phyloP scores from a whole-genome alignment of 2,329 filamentous ascomycete species.

The Trichocomaceae sp. region DNA sequence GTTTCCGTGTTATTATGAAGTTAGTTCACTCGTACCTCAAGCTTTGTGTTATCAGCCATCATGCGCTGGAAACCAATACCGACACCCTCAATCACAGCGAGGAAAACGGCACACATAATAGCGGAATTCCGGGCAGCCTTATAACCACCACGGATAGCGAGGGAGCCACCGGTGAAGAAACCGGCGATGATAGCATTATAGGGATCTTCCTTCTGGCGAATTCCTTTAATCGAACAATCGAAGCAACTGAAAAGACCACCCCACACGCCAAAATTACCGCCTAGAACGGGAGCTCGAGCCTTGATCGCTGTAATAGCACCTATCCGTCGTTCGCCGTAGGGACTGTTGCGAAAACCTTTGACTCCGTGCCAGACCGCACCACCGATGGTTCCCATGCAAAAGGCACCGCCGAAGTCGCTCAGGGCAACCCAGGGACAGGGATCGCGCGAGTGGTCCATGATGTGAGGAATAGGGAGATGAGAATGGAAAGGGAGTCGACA shows the following conservation, averaged over 20 bases:
- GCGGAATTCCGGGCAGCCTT: constrained; percentile 91
- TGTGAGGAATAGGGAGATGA: background rate
- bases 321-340: constrained; percentile 89
- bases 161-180: constrained; percentile 88
- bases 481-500: background rate
- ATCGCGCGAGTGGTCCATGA: constrained; percentile 14
- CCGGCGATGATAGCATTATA: constrained; percentile 97
- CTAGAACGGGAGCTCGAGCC: constrained; percentile 88
- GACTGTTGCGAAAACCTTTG: constrained; percentile 85
- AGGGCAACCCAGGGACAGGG: constrained; percentile 12
- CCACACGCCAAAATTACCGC: constrained; percentile 98
- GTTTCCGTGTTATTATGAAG: background rate
- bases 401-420: constrained; percentile 93
- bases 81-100: constrained; percentile 95
- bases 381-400: constrained; percentile 82
- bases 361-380: constrained; percentile 93
- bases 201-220: constrained; percentile 93
- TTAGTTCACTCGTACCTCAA: constrained; percentile 56
- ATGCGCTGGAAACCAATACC: constrained; percentile 93
- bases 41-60: constrained; percentile 80
- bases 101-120: constrained; percentile 88
- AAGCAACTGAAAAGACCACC: constrained; percentile 93
- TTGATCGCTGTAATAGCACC: constrained; percentile 96
- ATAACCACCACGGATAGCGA: constrained; percentile 85
- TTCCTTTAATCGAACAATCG: constrained; percentile 92